Base-by-base conservation (phyloP, 306 rosid species). In the Notholithocarpus densiflorus region DNA sequence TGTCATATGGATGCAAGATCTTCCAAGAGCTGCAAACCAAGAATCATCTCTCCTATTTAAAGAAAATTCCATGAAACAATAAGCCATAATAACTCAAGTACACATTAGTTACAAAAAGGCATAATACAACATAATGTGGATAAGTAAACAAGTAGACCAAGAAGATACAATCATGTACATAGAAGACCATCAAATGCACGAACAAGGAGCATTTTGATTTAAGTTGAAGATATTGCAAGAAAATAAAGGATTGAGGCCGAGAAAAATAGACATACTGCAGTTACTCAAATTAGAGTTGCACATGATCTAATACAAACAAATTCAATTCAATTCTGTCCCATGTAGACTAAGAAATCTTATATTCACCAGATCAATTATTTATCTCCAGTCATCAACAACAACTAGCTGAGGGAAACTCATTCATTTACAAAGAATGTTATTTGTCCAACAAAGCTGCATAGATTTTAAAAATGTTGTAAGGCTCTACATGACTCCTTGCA, bases 1-100 rank as follows among this genome's bases (percentile, higher is more conserved):
- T 53, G 98, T 95, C 82, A 92, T 83, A 83, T 95, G 98, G 87
- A 95, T 91, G 80, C 98, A 92, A 80, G 91, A 87, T 65, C 89
- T 87, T 82, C 98, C 98, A 80, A 95, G 87, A 53, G 93, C 90
- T 60, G 93, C 90, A 86, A 95, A 95, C 98, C 98, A 95, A 78
- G 90, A 85, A 85, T 95, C 96, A 73, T 92, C 96, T 84, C 92
- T 91, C 96, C 98, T 95, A 72, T 75, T 79, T 17, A 62, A 65
- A 27, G 61, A 23, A 77, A 24, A 76, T 75, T 71, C 75, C 62
- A 72, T 57, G 27, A 86, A 81, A 40, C 24, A 54, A 74, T 10
- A 82, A 69, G 45, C 17, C 15, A 66, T 12, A 66, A 34, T 13
- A 20, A 18, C 69, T 62, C 23, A 8, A 32, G 43, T 19, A 66